phyloP scores from a whole-genome alignment of 2,329 filamentous ascomycete genomes.

The Aspergillus ruber region DNA sequence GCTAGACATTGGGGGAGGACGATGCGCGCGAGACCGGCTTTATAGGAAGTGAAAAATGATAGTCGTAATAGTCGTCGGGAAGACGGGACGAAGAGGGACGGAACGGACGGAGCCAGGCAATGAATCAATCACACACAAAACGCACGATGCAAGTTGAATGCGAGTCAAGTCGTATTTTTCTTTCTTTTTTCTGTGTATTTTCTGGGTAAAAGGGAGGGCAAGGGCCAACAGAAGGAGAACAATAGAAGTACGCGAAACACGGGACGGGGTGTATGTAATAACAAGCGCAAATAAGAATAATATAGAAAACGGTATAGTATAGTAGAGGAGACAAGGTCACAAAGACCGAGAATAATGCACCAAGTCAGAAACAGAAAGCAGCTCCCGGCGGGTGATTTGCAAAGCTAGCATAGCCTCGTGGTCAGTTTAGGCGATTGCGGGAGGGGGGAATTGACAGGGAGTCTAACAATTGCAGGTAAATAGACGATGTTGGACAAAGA shows the following conservation, averaged over 20 bases:
- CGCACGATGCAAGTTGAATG: slow-evolving; percentile 22
- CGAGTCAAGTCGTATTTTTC: slow-evolving; percentile 14
- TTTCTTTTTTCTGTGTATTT: too few species aligned
- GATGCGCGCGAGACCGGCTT: slow-evolving; percentile 2
- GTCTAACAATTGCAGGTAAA: slow-evolving; percentile 9
- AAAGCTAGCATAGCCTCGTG: slow-evolving; percentile 28
- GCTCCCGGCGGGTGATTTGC: slow-evolving; percentile 26
- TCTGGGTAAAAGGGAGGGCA: neutral
- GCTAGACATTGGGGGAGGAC: slow-evolving; percentile 32
- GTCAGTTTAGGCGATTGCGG: slow-evolving; percentile 13
- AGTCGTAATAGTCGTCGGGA: slow-evolving; percentile 8
- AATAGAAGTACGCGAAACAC: neutral
- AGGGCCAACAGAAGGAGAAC: slow-evolving; percentile 8
- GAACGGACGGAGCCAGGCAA: slow-evolving; percentile 12
- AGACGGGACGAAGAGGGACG: slow-evolving; percentile 16
- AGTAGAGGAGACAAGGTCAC: neutral
- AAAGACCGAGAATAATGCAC: slow-evolving; percentile 13
- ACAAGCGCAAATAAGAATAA: neutral
- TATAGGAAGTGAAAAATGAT: slow-evolving; percentile 3
- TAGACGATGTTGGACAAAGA: slow-evolving; percentile 4
- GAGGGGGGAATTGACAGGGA: slow-evolving; percentile 10
- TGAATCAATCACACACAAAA: slow-evolving; percentile 5
- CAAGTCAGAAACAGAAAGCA: slow-evolving; percentile 20
- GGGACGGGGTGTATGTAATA: neutral
- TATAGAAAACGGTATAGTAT: neutral